Conservation (phyloP, 768 basidiomycete genomes). For the Paxillus rubicundulus region DNA sequence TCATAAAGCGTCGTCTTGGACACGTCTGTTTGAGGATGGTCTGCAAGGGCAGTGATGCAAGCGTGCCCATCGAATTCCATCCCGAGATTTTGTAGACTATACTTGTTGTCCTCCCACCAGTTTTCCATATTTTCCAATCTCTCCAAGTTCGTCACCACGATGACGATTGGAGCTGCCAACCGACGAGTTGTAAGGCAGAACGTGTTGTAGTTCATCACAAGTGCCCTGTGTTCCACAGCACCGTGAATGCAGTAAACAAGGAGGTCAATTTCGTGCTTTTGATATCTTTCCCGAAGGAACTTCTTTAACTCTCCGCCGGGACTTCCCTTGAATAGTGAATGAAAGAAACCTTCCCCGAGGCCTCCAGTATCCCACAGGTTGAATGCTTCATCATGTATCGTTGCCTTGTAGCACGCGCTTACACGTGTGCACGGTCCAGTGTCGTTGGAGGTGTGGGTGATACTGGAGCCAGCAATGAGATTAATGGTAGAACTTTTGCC, state of each 20-base stretch:
- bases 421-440: conserved; percentile 18
- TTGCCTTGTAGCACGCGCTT: conserved; percentile 5
- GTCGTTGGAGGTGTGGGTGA: conserved; percentile 13
- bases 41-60: too few species aligned
- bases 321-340: conserved; percentile 1
- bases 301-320: conserved; percentile 20
- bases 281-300: conserved; percentile 21
- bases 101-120: conserved; percentile 32
- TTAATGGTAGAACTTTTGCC: conserved; percentile 31
- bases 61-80: too few species aligned
- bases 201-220: conserved; percentile 32
- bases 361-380: conserved; percentile 40
- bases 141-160: conserved; percentile 39
- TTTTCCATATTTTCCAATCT: conserved; percentile 20
- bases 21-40: too few species aligned
- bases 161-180: conserved; percentile 34
- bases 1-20: conserved; percentile 5
- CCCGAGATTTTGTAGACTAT: too few species aligned
- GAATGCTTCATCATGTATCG: conserved; percentile 1
- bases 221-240: too few species aligned
- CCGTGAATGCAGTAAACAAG: conserved; percentile 23
- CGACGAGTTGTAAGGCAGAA: conserved; percentile 37
- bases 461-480: conserved; percentile 12
- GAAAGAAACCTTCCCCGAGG: conserved; percentile 27
- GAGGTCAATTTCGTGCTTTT: conserved; percentile 33